Percentiles rank a stretch among this genome's conserved stretches.
phyloP scores from a whole-genome alignment of 805 yeast species.

The Candida ipomoeae region DNA sequence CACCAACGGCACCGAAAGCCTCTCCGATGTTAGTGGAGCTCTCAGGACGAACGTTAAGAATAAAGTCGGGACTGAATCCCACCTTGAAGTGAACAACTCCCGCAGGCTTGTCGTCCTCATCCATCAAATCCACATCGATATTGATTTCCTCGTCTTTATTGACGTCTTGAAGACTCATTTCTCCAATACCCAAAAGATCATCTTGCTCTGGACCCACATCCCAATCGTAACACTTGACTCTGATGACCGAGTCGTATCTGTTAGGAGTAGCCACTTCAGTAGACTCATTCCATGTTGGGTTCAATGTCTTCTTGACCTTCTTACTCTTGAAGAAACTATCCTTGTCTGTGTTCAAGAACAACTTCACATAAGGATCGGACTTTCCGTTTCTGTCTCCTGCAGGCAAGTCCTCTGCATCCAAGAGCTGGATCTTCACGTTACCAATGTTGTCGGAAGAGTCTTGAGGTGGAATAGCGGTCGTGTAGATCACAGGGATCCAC shows the following conservation, averaged over 20 bases:
- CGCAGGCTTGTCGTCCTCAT: slow-evolving; percentile 47
- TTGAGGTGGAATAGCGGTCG: slow-evolving; percentile 57
- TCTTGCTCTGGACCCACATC: slow-evolving; percentile 87
- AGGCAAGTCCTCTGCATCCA: slow-evolving; percentile 63
- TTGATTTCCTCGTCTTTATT: slow-evolving; percentile 36
- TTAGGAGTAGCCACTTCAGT: slow-evolving; percentile 54
- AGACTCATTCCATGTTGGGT: slow-evolving; percentile 86
- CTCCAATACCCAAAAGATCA: slow-evolving; percentile 71
- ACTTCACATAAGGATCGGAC: slow-evolving; percentile 84
- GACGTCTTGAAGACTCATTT: slow-evolving; percentile 53
- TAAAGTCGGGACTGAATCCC: slow-evolving; percentile 67
- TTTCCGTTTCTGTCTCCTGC: slow-evolving; percentile 91
- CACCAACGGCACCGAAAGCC: slow-evolving; percentile 39
- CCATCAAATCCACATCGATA: slow-evolving; percentile 45
- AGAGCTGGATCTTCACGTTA: slow-evolving; percentile 53
- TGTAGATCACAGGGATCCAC: slow-evolving; percentile 70
- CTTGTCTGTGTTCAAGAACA: slow-evolving; percentile 60
- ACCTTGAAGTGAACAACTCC: slow-evolving; percentile 63
- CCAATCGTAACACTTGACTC: slow-evolving; percentile 75
- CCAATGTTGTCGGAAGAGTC: slow-evolving; percentile 81
- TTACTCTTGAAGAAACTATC: slow-evolving; percentile 67
- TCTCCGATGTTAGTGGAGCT: slow-evolving; percentile 37
- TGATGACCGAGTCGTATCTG: slow-evolving; percentile 56
- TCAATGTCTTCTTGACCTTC: slow-evolving; percentile 77
- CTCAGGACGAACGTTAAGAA: slow-evolving; percentile 42